Evolutionary conservation across 75 land plant genomes (phyloP).

Genomic region (Selaginella tamariscina): DNA sequence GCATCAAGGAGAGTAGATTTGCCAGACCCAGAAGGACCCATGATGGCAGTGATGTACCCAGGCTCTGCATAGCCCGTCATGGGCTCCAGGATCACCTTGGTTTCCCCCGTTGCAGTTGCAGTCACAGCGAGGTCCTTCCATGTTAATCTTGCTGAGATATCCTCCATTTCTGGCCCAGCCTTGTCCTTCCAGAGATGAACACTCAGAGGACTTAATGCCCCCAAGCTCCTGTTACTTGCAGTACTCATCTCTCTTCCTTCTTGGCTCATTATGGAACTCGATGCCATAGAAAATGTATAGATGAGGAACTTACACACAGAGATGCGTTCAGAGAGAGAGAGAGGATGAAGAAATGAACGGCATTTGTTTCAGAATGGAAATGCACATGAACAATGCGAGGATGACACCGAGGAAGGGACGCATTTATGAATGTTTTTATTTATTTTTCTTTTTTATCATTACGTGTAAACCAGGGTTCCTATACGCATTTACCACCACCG

Average conservation of each 20-base stretch:
- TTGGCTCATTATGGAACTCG: background rate
- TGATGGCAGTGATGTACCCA: constrained; percentile 11
- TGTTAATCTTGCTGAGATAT: background rate
- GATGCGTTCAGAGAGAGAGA: background rate
- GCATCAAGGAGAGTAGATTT: constrained; percentile 10
- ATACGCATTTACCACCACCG: background rate
- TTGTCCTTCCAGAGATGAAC: constrained; percentile 74
- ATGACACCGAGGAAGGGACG: background rate
- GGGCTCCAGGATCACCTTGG: background rate
- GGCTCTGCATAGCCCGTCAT: constrained; percentile 9
- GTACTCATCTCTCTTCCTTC: background rate
- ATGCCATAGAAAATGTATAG: background rate
- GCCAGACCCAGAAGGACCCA: constrained; percentile 10
- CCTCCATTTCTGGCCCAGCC: constrained; percentile 31
- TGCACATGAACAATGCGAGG: background rate
- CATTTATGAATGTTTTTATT: background rate
- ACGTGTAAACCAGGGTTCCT: background rate
- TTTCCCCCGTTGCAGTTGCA: background rate
- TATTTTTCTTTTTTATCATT: background rate
- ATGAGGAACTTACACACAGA: background rate
- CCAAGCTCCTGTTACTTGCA: background rate
- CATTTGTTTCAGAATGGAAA: background rate
- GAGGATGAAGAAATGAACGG: background rate
- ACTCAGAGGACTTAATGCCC: constrained; percentile 49
- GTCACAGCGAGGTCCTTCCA: background rate